phyloP scores from a whole-genome alignment of 305 asterid species.

The Lippia alba region DNA sequence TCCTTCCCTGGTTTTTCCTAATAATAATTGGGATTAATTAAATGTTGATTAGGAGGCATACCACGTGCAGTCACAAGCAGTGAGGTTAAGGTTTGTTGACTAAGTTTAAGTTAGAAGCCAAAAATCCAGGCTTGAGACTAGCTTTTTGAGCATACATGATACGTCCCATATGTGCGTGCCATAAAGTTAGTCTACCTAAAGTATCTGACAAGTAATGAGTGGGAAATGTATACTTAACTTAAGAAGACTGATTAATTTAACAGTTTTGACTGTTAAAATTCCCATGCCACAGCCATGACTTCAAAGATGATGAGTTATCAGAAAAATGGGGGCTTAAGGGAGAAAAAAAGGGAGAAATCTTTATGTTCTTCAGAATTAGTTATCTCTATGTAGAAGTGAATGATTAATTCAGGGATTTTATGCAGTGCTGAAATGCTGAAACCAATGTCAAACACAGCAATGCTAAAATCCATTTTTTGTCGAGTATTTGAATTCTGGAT shows the following conservation, averaged over 20 bases:
- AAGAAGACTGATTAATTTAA: background rate
- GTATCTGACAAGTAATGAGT: conserved; percentile 41
- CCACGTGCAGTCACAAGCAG: conserved; percentile 41
- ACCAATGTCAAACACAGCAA: too few species aligned
- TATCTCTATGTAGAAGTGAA: too few species aligned
- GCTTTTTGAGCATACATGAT: conserved; percentile 16
- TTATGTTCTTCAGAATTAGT: background rate
- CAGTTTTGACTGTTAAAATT: background rate
- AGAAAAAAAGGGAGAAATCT: too few species aligned
- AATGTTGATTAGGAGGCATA: conserved; percentile 14
- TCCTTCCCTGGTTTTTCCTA: background rate
- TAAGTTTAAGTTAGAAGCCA: background rate
- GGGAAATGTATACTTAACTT: background rate
- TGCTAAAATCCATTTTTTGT: too few species aligned
- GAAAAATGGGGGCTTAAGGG: too few species aligned
- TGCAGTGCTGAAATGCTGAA: too few species aligned
- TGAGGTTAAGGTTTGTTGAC: conserved; percentile 25
- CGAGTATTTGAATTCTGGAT: too few species aligned
- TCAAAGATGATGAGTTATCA: background rate
- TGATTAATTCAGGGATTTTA: too few species aligned
- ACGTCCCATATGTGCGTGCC: conserved; percentile 2
- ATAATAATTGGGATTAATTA: conserved; percentile 12
- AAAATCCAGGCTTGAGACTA: background rate
- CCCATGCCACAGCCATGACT: background rate
- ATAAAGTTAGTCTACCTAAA: conserved; percentile 19